Evolutionary conservation across 371 early-diverging fungal species (phyloP).

Genomic region (Dichotomocladium elegans): DNA sequence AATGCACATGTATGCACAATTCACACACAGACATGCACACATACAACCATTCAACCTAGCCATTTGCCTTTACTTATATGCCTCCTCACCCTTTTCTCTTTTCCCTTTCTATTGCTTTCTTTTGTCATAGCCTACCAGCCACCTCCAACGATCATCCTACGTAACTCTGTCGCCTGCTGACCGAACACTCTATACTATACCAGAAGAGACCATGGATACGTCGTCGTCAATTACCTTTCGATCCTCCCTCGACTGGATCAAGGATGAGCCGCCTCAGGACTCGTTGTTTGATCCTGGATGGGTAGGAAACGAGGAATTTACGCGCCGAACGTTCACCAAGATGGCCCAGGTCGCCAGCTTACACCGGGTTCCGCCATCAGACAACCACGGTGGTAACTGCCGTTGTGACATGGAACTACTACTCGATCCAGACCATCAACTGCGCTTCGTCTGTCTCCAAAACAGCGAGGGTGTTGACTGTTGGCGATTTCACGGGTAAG

Average conservation of each 20-base stretch:
- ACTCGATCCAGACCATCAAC: conserved; percentile 16
- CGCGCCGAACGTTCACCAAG: no score
- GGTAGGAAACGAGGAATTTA: no score
- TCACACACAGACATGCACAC: no score
- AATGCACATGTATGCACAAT: not conserved
- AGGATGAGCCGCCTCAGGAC: not conserved
- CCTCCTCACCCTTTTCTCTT: no score
- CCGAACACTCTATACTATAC: conserved; percentile 25
- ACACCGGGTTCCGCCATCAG: no score
- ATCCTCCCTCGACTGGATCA: not conserved
- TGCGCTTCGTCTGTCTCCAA: conserved; percentile 9
- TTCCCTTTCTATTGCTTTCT: not conserved
- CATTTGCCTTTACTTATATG: no score
- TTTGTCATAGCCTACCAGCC: no score
- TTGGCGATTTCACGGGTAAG: conserved; percentile 32
- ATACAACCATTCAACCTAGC: no score
- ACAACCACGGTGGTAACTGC: no score
- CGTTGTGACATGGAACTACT: no score
- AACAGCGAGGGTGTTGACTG: conserved; percentile 14
- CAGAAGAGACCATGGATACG: conserved; percentile 39
- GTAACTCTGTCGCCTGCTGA: conserved; percentile 16
- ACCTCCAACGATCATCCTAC: conserved; percentile 1
- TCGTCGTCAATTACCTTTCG: conserved; percentile 7
- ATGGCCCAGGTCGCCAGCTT: no score
- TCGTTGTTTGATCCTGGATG: no score